Base-by-base conservation (phyloP, 371 early-diverging fungal species). In the Blastocladiella emersonii region DNA sequence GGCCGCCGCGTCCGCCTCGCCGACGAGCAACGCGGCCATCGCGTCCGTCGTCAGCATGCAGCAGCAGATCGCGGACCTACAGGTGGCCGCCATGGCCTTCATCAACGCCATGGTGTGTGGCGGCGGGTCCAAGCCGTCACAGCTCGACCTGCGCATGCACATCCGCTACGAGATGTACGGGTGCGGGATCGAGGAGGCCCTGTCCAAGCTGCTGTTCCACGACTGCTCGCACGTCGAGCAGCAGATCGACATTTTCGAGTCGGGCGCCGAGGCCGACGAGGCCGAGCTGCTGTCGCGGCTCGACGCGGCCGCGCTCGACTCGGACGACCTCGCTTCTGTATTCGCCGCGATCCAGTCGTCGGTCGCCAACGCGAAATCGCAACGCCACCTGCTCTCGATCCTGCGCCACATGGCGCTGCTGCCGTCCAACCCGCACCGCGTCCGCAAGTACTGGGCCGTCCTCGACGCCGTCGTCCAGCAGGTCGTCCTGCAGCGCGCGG, bases 101-200 rank as follows among this genome's bases (percentile, higher is more conserved):
- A 76, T 77, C 63, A 78, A 77, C 45, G 76, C 79, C 12, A 72
- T 77, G 13, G 74, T 76, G 34, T 73, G 76, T 62, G 77, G 77
- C 59, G 77, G 79, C 0, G 72, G 74, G 21, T 77, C 74, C 10
- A 44, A 44, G 21, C 3, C 23, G 3, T 5, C n/a, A 70, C 41
- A 32, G 23, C 63, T 75, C 15, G 79, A 77, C n/a, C 71, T 77
- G 48, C 60, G 79, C 23, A 73, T 77, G 77, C 79, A 78, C 51
- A 61, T 78, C 34, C 71, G 79, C n/a, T 76, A 67, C 43, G 79
- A 78, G 64, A 72, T 78, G 53, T 59, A 75, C 8, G 67, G 69
- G 21, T 66, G 76, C 7, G 79, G 79, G 3, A 43, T 78, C 3
- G 65, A 68, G 62, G 70, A 71, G 53, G 60, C 74, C 23, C 69